Percentiles rank a stretch among this genome's conserved stretches.
Conservation (phyloP, 2,329 filamentous ascomycete genomes). For the Paraconiothyrium brasiliense region DNA sequence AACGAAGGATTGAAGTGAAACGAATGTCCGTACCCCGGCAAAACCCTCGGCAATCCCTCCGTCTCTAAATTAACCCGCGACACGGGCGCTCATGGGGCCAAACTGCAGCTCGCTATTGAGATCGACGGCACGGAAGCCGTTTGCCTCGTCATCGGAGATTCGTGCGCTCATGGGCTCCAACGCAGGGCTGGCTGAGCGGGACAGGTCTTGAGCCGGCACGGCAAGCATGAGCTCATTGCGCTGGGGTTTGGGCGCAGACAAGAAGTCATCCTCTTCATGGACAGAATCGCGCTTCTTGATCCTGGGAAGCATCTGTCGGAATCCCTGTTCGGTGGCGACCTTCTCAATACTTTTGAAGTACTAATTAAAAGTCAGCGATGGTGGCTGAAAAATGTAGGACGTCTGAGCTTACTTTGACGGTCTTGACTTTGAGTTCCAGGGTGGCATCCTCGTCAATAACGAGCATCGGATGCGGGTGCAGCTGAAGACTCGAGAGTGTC, state of each 20-base stretch:
- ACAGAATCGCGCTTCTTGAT: constrained; percentile 45
- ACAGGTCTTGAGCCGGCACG: constrained; percentile 42
- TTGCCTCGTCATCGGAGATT: constrained; percentile 36
- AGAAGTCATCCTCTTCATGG: constrained; percentile 31
- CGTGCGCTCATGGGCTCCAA: constrained; percentile 49
- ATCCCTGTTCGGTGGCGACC: constrained; percentile 56
- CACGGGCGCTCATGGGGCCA: constrained; percentile 44
- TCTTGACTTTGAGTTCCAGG: constrained; percentile 59
- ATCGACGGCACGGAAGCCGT: constrained; percentile 34
- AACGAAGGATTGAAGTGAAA: constrained; percentile 6
- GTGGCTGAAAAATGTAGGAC: neutral
- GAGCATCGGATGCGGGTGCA: constrained; percentile 83
- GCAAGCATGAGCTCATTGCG: constrained; percentile 35
- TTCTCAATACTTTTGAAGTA: constrained; percentile 62
- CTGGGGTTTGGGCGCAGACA: constrained; percentile 25
- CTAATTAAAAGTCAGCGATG: constrained; percentile 29
- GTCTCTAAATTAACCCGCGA: constrained; percentile 21
- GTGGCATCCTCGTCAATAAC: constrained; percentile 80
- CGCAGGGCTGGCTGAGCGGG: constrained; percentile 44
- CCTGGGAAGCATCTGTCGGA: constrained; percentile 55
- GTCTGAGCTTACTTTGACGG: constrained; percentile 43
- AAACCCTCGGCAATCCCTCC: neutral
- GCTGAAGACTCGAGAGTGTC: constrained; percentile 82
- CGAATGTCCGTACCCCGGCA: constrained; percentile 11
- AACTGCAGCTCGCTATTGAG: constrained; percentile 35